Evolutionary conservation across 208 protist species (phyloP).

Genomic region (Porcisia hertigi): DNA sequence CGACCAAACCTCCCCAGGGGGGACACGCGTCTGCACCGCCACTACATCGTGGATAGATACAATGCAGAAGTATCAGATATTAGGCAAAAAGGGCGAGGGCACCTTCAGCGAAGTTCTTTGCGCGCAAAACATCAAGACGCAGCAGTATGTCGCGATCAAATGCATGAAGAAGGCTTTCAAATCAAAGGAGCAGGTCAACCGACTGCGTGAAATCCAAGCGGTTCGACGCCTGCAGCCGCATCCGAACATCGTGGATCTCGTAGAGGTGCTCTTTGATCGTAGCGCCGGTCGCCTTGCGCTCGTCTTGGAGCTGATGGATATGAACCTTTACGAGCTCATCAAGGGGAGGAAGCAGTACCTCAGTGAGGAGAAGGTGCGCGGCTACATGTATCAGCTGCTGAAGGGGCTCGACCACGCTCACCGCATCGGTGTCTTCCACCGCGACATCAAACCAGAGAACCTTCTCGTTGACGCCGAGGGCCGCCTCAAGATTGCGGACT

Average conservation of each 20-base stretch:
- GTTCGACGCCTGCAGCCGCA: conserved; percentile 92
- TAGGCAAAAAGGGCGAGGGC: conserved; percentile 97
- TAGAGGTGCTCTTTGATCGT: conserved; percentile 95
- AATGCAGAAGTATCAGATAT: conserved; percentile 94
- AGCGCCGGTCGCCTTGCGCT: conserved; percentile 92
- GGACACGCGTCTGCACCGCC: background rate
- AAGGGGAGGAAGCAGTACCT: conserved; percentile 86
- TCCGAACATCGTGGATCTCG: conserved; percentile 94
- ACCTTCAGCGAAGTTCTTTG: conserved; percentile 98
- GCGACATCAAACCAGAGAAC: conserved; percentile 98
- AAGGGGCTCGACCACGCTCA: conserved; percentile 95
- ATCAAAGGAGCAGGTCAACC: conserved; percentile 94
- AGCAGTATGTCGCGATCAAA: conserved; percentile 96
- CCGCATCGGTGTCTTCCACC: conserved; percentile 91
- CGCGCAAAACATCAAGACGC: conserved; percentile 91
- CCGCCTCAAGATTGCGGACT: conserved; percentile 91
- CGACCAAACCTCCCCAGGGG: background rate
- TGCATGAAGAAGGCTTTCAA: conserved; percentile 97
- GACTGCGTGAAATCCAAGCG: conserved; percentile 97
- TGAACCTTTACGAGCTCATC: conserved; percentile 98
- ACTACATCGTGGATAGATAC: background rate
- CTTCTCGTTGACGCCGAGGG: conserved; percentile 92
- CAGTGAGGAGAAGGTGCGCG: conserved; percentile 81
- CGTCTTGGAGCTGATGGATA: conserved; percentile 98
- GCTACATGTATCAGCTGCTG: conserved; percentile 89